These are phyloP conservation scores for Nigrospora osmanthi DNA, from an alignment of 2,329 filamentous ascomycete genomes.

Conservation along the genomic window DNA sequence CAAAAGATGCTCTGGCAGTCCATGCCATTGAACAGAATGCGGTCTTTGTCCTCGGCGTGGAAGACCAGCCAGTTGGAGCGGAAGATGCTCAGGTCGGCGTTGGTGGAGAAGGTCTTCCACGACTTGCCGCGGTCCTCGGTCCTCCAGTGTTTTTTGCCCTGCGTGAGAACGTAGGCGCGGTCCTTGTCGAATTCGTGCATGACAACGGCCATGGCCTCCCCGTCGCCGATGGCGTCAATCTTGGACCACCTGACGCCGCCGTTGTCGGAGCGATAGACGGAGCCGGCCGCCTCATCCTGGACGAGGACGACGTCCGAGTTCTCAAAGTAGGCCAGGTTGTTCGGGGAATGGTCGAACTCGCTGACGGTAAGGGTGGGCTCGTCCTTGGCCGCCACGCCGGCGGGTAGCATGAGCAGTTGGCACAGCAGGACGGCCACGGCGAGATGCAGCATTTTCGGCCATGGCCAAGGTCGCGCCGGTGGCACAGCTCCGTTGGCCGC, in stretches of 20 bases:
- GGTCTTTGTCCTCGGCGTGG: slow-evolving; percentile 75
- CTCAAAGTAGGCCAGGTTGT: slow-evolving; percentile 80
- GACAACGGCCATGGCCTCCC: slow-evolving; percentile 53
- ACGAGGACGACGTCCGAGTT: slow-evolving; percentile 77
- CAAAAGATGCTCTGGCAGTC: slow-evolving; percentile 59
- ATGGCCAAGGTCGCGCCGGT: slow-evolving; percentile 19
- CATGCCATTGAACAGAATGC: slow-evolving; percentile 77
- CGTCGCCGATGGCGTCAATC: slow-evolving; percentile 57
- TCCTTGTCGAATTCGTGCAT: slow-evolving; percentile 74
- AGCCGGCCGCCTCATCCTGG: slow-evolving; percentile 55
- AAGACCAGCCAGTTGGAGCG: slow-evolving; percentile 55
- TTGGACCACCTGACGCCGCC: slow-evolving; percentile 71
- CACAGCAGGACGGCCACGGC: slow-evolving; percentile 5
- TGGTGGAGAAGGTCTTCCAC: slow-evolving; percentile 68
- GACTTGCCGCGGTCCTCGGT: slow-evolving; percentile 76
- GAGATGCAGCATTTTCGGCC: slow-evolving; percentile 1
- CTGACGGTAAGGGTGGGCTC: slow-evolving; percentile 58
- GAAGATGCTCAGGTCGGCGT: slow-evolving; percentile 47
- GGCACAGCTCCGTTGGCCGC: slow-evolving; percentile 36
- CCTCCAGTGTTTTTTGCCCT: slow-evolving; percentile 65
- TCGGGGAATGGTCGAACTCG: slow-evolving; percentile 58
- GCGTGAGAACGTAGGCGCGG: slow-evolving; percentile 74
- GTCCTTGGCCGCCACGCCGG: slow-evolving; percentile 43
- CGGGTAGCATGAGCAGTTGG: slow-evolving; percentile 24
- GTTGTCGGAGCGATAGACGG: slow-evolving; percentile 71